phyloP scores from a whole-genome alignment of 2,329 filamentous ascomycete genomes.

The Ceratocystis variospora region DNA sequence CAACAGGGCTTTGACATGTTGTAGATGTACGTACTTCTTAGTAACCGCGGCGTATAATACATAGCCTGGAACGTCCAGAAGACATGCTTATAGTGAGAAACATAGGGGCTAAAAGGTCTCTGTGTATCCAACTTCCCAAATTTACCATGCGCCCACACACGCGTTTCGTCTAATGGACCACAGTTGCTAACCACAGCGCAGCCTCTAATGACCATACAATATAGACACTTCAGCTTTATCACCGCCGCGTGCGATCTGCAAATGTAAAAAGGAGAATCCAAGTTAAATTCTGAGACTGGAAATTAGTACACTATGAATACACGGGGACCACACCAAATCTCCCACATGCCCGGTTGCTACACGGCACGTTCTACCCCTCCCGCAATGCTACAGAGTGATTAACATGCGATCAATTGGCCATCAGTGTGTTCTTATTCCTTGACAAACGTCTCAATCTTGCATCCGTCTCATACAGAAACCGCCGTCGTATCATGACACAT shows the following conservation, averaged over 20 bases:
- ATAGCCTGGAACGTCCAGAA: neutral
- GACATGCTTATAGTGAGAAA: neutral
- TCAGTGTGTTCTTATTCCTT: neutral
- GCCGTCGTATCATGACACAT: neutral
- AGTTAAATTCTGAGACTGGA: neutral
- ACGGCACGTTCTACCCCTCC: neutral
- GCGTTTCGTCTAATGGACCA: neutral
- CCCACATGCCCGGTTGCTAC: neutral
- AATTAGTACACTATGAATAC: slow-evolving; percentile 6
- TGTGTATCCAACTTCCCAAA: neutral
- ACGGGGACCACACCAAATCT: neutral
- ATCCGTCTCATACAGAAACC: neutral
- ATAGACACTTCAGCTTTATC: neutral
- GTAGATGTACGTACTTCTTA: neutral
- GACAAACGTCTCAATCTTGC: neutral
- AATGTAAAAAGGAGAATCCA: neutral
- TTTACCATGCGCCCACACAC: neutral
- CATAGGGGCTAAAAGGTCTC: neutral
- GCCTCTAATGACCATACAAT: neutral
- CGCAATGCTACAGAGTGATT: neutral
- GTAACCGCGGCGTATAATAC: neutral
- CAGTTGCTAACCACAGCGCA: neutral
- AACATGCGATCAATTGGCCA: neutral
- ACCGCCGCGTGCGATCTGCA: neutral
- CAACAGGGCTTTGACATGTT: neutral